These are phyloP conservation scores for Hygrophorus russula DNA, from an alignment of 768 basidiomycete species.

Conservation along the genomic window DNA sequence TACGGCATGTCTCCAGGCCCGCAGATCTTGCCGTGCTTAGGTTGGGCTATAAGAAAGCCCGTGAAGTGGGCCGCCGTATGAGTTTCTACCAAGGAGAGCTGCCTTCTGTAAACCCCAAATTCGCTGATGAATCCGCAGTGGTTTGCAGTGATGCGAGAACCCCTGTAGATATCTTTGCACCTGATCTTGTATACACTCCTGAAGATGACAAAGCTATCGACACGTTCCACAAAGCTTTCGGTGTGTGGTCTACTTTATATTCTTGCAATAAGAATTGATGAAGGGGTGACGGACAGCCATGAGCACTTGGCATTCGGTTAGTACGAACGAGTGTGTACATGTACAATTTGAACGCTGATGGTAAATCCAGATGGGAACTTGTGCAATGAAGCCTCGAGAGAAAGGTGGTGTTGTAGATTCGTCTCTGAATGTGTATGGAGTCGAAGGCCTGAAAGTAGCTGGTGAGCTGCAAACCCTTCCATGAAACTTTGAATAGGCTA, in stretches of 20 bases:
- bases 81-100: conserved; percentile 28
- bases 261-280: neutral
- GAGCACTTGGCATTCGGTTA: conserved; percentile 39
- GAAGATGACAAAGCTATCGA: conserved; percentile 34
- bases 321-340: conserved; percentile 6
- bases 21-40: conserved; percentile 34
- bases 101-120: conserved; percentile 22
- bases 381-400: conserved; percentile 53
- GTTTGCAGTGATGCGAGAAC: conserved; percentile 11
- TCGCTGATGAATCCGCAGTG: conserved; percentile 23
- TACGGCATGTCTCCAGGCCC: conserved; percentile 17
- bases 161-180: conserved; percentile 22
- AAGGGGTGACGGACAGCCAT: conserved; percentile 16
- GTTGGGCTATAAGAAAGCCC: conserved; percentile 42
- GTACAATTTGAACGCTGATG: neutral
- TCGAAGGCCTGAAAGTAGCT: conserved; percentile 46
- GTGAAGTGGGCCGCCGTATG: conserved; percentile 49
- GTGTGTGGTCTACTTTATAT: conserved; percentile 13
- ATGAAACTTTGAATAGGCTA: neutral
- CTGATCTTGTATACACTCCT: conserved; percentile 28
- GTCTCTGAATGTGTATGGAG: conserved; percentile 52
- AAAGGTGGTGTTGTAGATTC: conserved; percentile 52
- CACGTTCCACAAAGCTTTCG: conserved; percentile 19
- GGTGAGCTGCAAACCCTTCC: conserved; percentile 19
- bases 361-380: conserved; percentile 42